These are phyloP conservation scores for Populus pruinosa DNA, from an alignment of 345 rosid species.

Conservation along the genomic window DNA sequence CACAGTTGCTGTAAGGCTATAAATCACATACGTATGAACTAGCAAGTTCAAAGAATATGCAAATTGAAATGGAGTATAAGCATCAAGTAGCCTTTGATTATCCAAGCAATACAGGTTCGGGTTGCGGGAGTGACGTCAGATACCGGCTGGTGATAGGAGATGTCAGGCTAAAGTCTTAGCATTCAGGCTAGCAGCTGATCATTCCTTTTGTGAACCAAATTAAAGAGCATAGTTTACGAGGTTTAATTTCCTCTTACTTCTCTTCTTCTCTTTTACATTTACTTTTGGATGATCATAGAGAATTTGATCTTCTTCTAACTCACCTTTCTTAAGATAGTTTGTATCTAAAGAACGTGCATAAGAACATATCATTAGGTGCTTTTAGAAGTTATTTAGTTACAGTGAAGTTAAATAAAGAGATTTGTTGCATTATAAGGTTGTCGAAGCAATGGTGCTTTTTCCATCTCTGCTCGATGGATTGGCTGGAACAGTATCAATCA, in stretches of 20 bases:
- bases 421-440: slow-evolving; percentile 9
- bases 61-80: slow-evolving; percentile 31
- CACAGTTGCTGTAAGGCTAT: slow-evolving; percentile 4
- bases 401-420: neutral
- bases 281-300: neutral
- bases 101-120: neutral
- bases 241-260: neutral
- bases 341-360: no score
- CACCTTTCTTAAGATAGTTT: no score
- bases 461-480: slow-evolving; percentile 64
- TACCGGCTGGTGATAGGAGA: slow-evolving; percentile 11
- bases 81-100: slow-evolving; percentile 10
- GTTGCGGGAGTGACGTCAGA: slow-evolving; percentile 10
- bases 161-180: neutral
- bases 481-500: slow-evolving; percentile 52
- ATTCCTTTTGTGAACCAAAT: neutral
- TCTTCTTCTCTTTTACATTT: neutral
- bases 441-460: slow-evolving; percentile 44
- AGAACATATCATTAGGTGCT: no score
- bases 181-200: slow-evolving; percentile 7
- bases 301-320: neutral
- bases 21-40: slow-evolving; percentile 18
- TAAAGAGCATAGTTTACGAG: neutral
- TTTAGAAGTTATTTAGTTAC: no score
- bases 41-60: slow-evolving; percentile 15